Evolutionary conservation across 75 land plant genomes (phyloP).

Genomic region (Cunninghamia lanceolata): DNA sequence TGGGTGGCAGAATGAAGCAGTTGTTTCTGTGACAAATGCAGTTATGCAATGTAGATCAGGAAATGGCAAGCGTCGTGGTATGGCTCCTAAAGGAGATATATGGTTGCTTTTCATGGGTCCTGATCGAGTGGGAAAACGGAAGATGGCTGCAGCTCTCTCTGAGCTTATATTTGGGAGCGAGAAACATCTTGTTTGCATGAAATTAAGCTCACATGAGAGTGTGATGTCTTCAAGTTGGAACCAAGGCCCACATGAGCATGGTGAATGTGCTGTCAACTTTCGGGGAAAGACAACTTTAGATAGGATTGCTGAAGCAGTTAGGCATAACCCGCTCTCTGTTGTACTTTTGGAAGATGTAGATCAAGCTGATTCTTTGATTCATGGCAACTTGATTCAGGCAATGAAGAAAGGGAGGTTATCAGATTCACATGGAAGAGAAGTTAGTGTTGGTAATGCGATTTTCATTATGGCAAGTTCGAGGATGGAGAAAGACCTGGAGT

Average conservation of each 20-base stretch:
- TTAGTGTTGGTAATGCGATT: conserved; percentile 58
- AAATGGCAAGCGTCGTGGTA: conserved; percentile 42
- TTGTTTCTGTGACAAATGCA: conserved; percentile 50
- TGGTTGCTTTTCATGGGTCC: conserved; percentile 88
- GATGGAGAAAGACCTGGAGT: conserved; percentile 21
- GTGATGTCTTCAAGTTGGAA: conserved; percentile 8
- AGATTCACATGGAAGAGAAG: conserved; percentile 84
- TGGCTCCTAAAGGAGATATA: conserved; percentile 42
- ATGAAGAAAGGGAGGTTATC: conserved; percentile 71
- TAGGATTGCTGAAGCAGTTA: conserved; percentile 68
- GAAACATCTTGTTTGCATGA: conserved; percentile 35
- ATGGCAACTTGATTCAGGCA: conserved; percentile 53
- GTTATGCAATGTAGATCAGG: conserved; percentile 59
- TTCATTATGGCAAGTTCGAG: conserved; percentile 71
- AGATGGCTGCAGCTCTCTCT: conserved; percentile 69
- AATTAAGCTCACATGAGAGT: conserved; percentile 32
- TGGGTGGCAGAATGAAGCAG: conserved; percentile 82
- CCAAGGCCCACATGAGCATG: conserved; percentile 15
- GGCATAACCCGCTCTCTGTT: conserved; percentile 67
- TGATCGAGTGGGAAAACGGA: conserved; percentile 70
- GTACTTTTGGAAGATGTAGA: conserved; percentile 78
- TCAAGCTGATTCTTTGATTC: conserved; percentile 57
- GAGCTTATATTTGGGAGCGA: conserved; percentile 56
- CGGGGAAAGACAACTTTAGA: conserved; percentile 74
- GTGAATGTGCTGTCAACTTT: conserved; percentile 23